Conservation (phyloP, 768 basidiomycete species). For the Russula sp. region DNA sequence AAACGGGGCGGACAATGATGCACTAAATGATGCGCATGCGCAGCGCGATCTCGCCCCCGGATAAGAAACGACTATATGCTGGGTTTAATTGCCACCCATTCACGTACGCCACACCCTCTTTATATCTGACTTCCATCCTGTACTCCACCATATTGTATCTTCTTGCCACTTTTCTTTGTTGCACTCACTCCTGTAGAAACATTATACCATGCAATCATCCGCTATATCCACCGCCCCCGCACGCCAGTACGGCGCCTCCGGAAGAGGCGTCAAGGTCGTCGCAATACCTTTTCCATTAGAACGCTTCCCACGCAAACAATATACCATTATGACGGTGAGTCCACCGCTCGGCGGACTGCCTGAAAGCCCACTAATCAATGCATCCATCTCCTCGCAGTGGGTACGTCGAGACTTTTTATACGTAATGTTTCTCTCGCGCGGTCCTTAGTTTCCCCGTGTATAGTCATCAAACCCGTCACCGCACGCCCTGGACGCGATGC, state of each 20-base stretch:
- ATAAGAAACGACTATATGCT: background rate
- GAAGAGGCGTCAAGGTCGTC: slow-evolving; percentile 19
- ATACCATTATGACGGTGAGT: slow-evolving; percentile 25
- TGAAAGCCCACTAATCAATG: background rate
- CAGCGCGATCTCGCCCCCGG: background rate
- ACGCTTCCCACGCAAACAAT: slow-evolving; percentile 22
- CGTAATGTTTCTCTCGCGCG: background rate
- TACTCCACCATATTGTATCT: slow-evolving; percentile 7
- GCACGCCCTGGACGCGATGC: slow-evolving; percentile 20
- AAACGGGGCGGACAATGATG: background rate
- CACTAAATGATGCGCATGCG: too few relatives aligned
- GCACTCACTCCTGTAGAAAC: background rate
- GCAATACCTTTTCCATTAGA: slow-evolving; percentile 25
- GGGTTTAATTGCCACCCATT: background rate
- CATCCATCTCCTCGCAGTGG: slow-evolving; percentile 13
- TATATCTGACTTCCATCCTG: background rate
- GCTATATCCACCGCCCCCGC: background rate
- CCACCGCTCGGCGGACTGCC: background rate
- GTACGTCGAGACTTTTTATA: slow-evolving; percentile 8
- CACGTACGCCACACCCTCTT: background rate
- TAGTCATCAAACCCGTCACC: slow-evolving; percentile 15
- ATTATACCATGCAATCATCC: slow-evolving; percentile 20
- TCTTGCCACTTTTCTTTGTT: background rate
- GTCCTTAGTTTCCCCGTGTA: background rate
- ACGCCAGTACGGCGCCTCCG: slow-evolving; percentile 21